Evolutionary conservation across 352 stramenopile species (phyloP).

Genomic region (Pythium volutum): DNA sequence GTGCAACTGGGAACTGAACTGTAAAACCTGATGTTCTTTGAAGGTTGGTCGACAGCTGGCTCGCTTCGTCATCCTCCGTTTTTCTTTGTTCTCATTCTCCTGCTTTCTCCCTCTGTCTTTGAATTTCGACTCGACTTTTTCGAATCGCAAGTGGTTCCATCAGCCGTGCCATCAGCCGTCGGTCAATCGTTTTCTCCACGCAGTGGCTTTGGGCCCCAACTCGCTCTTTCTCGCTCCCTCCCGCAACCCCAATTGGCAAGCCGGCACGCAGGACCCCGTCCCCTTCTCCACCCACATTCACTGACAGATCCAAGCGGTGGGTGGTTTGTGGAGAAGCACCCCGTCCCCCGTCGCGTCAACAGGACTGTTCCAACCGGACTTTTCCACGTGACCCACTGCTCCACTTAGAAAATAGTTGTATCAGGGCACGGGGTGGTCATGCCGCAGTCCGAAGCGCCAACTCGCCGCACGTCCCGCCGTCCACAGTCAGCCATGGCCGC

Average conservation of each 20-base stretch:
- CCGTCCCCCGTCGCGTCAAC: background rate
- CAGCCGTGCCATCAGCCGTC: constrained; percentile 14
- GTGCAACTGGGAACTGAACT: background rate
- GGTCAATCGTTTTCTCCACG: constrained; percentile 1
- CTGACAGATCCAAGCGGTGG: constrained; percentile 4
- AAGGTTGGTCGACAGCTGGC: constrained; percentile 4
- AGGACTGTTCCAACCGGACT: background rate
- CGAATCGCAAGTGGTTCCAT: constrained; percentile 1
- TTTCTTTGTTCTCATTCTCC: constrained; percentile 15
- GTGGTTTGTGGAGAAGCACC: background rate
- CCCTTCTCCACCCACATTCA: constrained; percentile 14
- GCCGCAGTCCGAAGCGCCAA: constrained; percentile 3
- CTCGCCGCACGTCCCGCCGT: background rate
- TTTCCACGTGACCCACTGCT: no score
- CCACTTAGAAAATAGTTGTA: background rate
- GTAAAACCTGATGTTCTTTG: constrained; percentile 12
- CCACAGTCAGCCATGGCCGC: background rate
- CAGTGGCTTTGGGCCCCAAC: background rate
- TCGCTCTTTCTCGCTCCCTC: constrained; percentile 14
- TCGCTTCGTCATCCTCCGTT: constrained; percentile 2
- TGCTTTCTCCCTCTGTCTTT: no score
- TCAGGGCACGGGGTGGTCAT: background rate
- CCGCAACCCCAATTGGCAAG: constrained; percentile 8
- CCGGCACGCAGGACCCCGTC: background rate
- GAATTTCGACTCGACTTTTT: no score